Percentiles rank a stretch among this genome's conserved stretches.
Conservation (phyloP, 1,139 yeast genomes). For the Yamadazyma buinensis region DNA sequence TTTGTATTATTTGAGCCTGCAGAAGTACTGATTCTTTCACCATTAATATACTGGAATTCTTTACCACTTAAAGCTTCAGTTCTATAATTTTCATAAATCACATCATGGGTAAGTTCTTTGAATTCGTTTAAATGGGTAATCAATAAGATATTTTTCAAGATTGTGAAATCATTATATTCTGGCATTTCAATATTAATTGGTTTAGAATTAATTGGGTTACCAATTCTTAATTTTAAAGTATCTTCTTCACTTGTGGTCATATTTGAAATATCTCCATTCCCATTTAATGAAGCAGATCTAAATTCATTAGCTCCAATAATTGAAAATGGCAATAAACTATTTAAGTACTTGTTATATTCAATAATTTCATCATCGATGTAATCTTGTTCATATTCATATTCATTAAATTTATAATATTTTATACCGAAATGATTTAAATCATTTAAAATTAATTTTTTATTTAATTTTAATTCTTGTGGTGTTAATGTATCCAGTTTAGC, state of each 20-base stretch:
- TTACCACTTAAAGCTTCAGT: conserved; percentile 58
- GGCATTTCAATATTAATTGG: conserved; percentile 54
- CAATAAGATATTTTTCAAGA: conserved; percentile 61
- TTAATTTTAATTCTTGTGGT: conserved; percentile 30
- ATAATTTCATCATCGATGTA: conserved; percentile 48
- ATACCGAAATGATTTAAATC: conserved; percentile 40
- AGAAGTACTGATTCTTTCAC: conserved; percentile 13
- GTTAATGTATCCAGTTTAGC: conserved; percentile 43
- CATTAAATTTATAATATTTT: conserved; percentile 44
- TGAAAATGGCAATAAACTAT: conserved; percentile 39
- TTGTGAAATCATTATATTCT: conserved; percentile 58
- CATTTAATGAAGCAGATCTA: conserved; percentile 35
- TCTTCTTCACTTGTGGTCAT: conserved; percentile 22
- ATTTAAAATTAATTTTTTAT: conserved; percentile 38
- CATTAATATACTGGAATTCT: conserved; percentile 38
- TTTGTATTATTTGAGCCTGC: conserved; percentile 2
- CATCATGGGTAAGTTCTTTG: conserved; percentile 65
- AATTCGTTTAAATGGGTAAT: conserved; percentile 79
- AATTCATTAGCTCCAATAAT: conserved; percentile 43
- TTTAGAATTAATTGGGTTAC: conserved; percentile 31
- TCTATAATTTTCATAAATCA: conserved; percentile 67
- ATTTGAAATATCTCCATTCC: too few relatives aligned
- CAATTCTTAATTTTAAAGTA: conserved; percentile 34
- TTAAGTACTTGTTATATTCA: conserved; percentile 45
- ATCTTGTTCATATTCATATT: conserved; percentile 46